phyloP scores from a whole-genome alignment of 2,329 filamentous ascomycete genomes.

The Paraphaeosphaeria minitans region DNA sequence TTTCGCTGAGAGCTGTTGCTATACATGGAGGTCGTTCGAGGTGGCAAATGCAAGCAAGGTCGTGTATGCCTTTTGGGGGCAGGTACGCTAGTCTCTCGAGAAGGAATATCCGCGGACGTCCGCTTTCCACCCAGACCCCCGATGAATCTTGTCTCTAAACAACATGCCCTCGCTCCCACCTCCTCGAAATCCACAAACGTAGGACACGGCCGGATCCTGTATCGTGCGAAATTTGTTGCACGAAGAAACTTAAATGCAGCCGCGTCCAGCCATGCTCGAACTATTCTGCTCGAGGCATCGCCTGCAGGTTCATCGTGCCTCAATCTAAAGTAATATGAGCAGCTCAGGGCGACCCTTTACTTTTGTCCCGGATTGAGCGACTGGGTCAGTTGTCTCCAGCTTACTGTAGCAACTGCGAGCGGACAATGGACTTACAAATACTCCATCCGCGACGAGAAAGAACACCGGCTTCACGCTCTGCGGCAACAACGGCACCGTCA shows the following conservation, averaged over 20 bases:
- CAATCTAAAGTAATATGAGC: background rate
- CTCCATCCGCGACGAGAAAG: background rate
- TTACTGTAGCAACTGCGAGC: background rate
- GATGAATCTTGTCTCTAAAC: background rate
- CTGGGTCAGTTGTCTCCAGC: background rate
- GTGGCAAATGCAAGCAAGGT: background rate
- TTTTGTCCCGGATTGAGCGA: background rate
- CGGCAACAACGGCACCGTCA: conserved; percentile 21
- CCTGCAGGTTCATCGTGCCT: conserved; percentile 4
- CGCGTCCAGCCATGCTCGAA: conserved; percentile 14
- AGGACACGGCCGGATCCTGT: conserved; percentile 7
- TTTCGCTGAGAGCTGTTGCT: background rate
- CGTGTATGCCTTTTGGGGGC: background rate
- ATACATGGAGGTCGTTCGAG: background rate
- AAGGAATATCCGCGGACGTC: background rate
- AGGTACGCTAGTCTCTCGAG: background rate
- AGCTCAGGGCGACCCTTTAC: background rate
- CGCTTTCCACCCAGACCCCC: background rate
- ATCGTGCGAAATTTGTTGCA: conserved; percentile 12
- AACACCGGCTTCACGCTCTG: conserved; percentile 26
- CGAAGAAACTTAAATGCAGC: conserved; percentile 14
- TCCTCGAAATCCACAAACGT: background rate
- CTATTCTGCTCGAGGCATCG: conserved; percentile 8
- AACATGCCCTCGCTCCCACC: background rate
- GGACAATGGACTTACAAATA: background rate